Evolutionary conservation across 1,284 basidiomycete genomes (phyloP).

Genomic region (Melampsora americana): DNA sequence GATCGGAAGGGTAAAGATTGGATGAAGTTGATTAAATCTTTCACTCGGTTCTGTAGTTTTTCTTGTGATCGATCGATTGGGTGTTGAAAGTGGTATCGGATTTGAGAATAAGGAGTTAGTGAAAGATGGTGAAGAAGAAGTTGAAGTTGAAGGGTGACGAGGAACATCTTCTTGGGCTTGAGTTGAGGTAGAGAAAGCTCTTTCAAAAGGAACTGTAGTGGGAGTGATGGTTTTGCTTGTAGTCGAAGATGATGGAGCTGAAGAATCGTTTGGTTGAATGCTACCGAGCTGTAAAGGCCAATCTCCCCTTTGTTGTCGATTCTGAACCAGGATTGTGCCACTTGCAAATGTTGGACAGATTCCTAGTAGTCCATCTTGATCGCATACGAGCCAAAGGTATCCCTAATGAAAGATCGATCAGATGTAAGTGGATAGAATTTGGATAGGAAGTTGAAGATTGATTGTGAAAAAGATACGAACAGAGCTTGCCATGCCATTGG

Average conservation of each 20-base stretch:
- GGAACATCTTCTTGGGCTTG: neutral
- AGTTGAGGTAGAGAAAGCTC: neutral
- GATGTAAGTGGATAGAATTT: neutral
- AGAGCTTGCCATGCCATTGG: slow-evolving; percentile 31
- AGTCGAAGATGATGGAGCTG: neutral
- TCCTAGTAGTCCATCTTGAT: slow-evolving; percentile 35
- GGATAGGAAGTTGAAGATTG: neutral
- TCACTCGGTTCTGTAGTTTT: too few relatives aligned
- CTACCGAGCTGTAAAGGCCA: slow-evolving; percentile 15
- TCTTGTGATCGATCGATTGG: slow-evolving; percentile 15
- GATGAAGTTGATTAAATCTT: too few relatives aligned
- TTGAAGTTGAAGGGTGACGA: neutral
- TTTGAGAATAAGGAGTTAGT: slow-evolving; percentile 24
- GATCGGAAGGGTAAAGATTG: slow-evolving; percentile 3
- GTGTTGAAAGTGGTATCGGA: slow-evolving; percentile 14
- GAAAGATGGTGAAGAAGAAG: slow-evolving; percentile 12
- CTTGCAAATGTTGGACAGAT: slow-evolving; percentile 37
- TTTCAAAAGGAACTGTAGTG: neutral
- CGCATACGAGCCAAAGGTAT: slow-evolving; percentile 40
- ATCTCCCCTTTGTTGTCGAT: slow-evolving; percentile 26
- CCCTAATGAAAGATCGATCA: slow-evolving; percentile 8
- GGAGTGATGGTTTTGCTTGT: neutral
- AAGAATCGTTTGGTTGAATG: neutral
- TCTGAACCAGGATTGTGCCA: slow-evolving; percentile 37
- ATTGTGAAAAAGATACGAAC: slow-evolving; percentile 1